A percentile compares a stretch with the other conserved stretches of the same genome.
These are phyloP conservation scores for Pythium myriotylum DNA, from an alignment of 352 stramenopile genomes.

Conservation along the genomic window DNA sequence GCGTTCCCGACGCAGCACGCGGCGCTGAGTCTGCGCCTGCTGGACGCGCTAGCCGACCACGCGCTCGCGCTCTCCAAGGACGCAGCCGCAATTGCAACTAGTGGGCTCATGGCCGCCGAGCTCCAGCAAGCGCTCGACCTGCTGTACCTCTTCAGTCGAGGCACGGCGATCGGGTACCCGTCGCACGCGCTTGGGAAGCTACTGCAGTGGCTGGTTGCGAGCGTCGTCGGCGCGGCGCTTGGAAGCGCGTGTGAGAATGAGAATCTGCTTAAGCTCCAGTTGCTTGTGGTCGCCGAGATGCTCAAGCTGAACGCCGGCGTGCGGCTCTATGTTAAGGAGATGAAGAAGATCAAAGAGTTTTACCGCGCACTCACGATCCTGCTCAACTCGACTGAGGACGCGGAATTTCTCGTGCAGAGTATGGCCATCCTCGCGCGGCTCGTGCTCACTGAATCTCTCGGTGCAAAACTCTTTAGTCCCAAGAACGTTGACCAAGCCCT, in stretches of 20 bases:
- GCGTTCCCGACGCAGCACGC: conserved; percentile 54
- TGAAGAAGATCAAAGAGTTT: conserved; percentile 79
- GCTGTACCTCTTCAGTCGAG: conserved; percentile 55
- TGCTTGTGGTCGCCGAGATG: conserved; percentile 68
- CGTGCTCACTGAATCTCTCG: conserved; percentile 73
- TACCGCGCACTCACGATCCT: conserved; percentile 81
- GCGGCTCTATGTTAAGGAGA: conserved; percentile 77
- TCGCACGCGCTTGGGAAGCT: conserved; percentile 70
- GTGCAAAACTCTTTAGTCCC: conserved; percentile 75
- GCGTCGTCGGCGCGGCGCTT: conserved; percentile 46
- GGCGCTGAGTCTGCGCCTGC: conserved; percentile 48
- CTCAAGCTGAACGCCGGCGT: conserved; percentile 73
- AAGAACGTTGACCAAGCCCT: conserved; percentile 83
- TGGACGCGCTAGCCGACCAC: conserved; percentile 65
- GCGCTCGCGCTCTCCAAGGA: conserved; percentile 21
- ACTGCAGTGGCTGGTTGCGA: conserved; percentile 62
- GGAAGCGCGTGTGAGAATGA: conserved; percentile 47
- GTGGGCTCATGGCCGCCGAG: conserved; percentile 7
- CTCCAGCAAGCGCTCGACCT: conserved; percentile 61
- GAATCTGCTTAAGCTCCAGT: conserved; percentile 61
- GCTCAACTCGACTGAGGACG: conserved; percentile 79
- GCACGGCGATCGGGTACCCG: conserved; percentile 65
- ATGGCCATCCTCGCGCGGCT: conserved; percentile 79
- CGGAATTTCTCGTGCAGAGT: conserved; percentile 71
- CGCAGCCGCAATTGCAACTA: conserved; percentile 10